Conservation (phyloP, 371 early-diverging fungal genomes). For the Vittaforma corneae region DNA sequence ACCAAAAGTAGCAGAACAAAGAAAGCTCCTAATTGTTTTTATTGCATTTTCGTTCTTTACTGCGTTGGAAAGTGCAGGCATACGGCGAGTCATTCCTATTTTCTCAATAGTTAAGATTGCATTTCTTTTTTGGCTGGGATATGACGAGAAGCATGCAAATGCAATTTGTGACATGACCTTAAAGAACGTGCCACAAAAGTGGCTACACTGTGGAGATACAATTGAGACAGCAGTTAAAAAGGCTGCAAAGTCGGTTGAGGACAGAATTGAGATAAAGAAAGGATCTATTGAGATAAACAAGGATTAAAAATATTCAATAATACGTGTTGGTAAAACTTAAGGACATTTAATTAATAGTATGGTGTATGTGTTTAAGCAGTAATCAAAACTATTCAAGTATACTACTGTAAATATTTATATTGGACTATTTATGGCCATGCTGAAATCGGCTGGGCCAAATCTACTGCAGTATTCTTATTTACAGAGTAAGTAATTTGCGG, state of each 20-base stretch:
- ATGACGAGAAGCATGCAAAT: not conserved
- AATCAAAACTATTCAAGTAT: too few relatives aligned
- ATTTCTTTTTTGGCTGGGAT: not conserved
- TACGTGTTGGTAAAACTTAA: not conserved
- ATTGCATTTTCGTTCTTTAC: not conserved
- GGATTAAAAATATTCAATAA: not conserved
- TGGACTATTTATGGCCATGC: too few relatives aligned
- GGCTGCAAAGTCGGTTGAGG: constrained; percentile 40
- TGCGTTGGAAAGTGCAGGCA: not conserved
- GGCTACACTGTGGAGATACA: constrained; percentile 16
- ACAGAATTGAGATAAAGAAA: not conserved
- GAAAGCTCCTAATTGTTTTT: constrained; percentile 3
- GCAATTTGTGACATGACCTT: constrained; percentile 32
- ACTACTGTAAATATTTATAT: too few relatives aligned
- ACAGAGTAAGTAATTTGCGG: too few relatives aligned
- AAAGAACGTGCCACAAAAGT: constrained; percentile 32
- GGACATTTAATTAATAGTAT: not conserved
- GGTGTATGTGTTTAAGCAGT: not conserved
- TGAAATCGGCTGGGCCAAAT: too few relatives aligned
- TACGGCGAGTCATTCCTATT: constrained; percentile 6
- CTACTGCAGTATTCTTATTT: too few relatives aligned
- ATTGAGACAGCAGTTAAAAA: constrained; percentile 36
- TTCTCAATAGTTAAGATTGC: constrained; percentile 6
- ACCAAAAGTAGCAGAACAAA: constrained; percentile 8
- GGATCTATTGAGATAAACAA: not conserved